A percentile compares a stretch with the other conserved stretches of the same genome.
phyloP scores from a whole-genome alignment of 2,329 filamentous ascomycete species.

The Periconia macrospinosa region DNA sequence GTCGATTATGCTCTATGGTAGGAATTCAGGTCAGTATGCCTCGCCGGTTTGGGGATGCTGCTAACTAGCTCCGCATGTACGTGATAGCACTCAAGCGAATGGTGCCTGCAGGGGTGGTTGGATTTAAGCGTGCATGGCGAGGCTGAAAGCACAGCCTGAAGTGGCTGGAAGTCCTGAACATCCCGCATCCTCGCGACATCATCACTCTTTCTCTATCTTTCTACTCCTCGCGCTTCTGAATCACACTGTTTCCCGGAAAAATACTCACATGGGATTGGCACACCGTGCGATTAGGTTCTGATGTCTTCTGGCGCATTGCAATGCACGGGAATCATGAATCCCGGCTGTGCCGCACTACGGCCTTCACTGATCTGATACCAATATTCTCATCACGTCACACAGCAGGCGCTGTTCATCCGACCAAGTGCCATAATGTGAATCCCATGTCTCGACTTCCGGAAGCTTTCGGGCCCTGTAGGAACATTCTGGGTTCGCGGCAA shows the following conservation, averaged over 20 bases:
- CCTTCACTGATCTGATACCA: slow-evolving; percentile 29
- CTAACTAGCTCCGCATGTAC: background rate
- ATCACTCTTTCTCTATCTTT: background rate
- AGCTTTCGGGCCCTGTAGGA: slow-evolving; percentile 1
- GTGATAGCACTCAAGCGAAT: slow-evolving; percentile 20
- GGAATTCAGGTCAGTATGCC: slow-evolving; percentile 26
- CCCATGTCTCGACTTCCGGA: slow-evolving; percentile 11
- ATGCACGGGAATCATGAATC: slow-evolving; percentile 1
- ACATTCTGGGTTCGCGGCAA: slow-evolving; percentile 26
- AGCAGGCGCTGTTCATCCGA: slow-evolving; percentile 8
- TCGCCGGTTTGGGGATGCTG: background rate
- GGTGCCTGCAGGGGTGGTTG: slow-evolving; percentile 31
- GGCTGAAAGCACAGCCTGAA: slow-evolving; percentile 22
- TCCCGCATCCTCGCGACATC: too few species aligned
- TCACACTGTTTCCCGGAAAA: slow-evolving; percentile 10
- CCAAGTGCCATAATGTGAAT: slow-evolving; percentile 12
- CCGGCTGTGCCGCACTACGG: slow-evolving; percentile 29
- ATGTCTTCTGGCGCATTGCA: slow-evolving; percentile 16
- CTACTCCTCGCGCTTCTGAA: slow-evolving; percentile 2
- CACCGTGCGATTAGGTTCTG: slow-evolving; percentile 7
- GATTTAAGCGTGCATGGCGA: slow-evolving; percentile 9
- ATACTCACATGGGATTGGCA: slow-evolving; percentile 3
- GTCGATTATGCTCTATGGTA: background rate
- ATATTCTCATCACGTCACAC: slow-evolving; percentile 24
- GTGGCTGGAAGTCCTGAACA: slow-evolving; percentile 14